Conservation (phyloP, 306 rosid species). For the Ochetophila trinervis region DNA sequence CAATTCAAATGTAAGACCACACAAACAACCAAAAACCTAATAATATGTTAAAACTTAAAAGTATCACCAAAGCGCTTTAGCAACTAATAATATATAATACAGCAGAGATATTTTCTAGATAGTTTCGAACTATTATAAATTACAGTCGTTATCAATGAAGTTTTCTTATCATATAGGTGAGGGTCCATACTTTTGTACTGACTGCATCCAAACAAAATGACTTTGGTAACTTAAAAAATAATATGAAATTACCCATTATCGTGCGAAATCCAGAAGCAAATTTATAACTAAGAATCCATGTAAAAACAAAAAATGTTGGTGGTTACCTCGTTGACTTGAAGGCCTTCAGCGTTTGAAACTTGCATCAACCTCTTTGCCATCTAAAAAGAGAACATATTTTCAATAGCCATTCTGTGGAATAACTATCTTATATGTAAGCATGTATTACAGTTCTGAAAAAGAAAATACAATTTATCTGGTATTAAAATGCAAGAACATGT, state of each 20-base stretch:
- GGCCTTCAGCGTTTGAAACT: constrained; percentile 77
- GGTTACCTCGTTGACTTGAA: constrained; percentile 81
- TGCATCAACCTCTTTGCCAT: constrained; percentile 87
- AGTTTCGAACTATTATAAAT: not conserved
- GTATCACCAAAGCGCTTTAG: too few species aligned
- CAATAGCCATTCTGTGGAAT: not conserved
- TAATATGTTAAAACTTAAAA: too few species aligned
- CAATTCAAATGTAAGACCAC: too few species aligned
- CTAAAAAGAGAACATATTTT: constrained; percentile 39
- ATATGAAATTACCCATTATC: not conserved
- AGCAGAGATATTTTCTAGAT: not conserved
- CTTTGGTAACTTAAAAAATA: not conserved
- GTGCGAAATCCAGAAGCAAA: not conserved
- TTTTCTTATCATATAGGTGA: not conserved
- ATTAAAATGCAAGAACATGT: not conserved
- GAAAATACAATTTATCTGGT: not conserved
- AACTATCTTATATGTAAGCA: not conserved
- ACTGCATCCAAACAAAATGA: too few species aligned
- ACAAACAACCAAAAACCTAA: too few species aligned
- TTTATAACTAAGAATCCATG: not conserved
- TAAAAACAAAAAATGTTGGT: constrained; percentile 13
- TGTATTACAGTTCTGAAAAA: constrained; percentile 1
- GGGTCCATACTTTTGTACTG: not conserved
- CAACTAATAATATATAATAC: not conserved
- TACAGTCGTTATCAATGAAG: not conserved